Evolutionary conservation across 1,139 yeast species (phyloP), one percentile per base, ranked within the genome.

Genomic region (Hemisphaericaspora xylofermentans): DNA sequence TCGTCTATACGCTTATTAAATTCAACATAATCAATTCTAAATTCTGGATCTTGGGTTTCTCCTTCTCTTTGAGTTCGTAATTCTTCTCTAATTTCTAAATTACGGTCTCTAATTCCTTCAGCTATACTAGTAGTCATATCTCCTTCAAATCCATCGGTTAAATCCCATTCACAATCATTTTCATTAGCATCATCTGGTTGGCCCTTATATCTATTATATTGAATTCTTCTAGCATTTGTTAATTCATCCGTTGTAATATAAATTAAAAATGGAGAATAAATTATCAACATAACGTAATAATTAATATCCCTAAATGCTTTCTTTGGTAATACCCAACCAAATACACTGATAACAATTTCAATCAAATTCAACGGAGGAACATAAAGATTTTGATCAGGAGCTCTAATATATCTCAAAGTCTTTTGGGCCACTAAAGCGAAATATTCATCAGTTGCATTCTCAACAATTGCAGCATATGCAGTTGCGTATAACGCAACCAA

Each of bases 331-430:
- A 68, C 21, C 59, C 66, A 54, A 57, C 61, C 39, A 2, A 70
- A 41, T 7, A 77, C 76, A 29, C 53, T 41, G 10, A 83, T 57
- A 3, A 73, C 38, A 2, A 82, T 38, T 58, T 88, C 96, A 45
- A 88, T 64, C 50, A 88, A 60, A 57, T 88, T 88, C 47, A 88
- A 72, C 6, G 96, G 96, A 5, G 96, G 94, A 24, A 88, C 91
- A 57, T 81, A 88, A 35, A 88, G 86, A 54, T 85, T 82, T 44
- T 81, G 83, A 63, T 88, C 96, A 0, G 96, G 96, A 0, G 96
- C 95, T 50, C 96, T 76, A 41, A 88, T 80, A 56, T 85, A 88
- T 46, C 91, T 73, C 51, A 88, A 74, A 0, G 95, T 88, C 66
- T 88, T 87, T 49, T 85, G 86, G 3, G 96, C 88, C 50, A 86